A percentile compares a stretch with the other conserved stretches of the same genome.
These are phyloP conservation scores for Vitis hybrid DNA, from an alignment of 177 flowering plant genomes.

Conservation along the genomic window DNA sequence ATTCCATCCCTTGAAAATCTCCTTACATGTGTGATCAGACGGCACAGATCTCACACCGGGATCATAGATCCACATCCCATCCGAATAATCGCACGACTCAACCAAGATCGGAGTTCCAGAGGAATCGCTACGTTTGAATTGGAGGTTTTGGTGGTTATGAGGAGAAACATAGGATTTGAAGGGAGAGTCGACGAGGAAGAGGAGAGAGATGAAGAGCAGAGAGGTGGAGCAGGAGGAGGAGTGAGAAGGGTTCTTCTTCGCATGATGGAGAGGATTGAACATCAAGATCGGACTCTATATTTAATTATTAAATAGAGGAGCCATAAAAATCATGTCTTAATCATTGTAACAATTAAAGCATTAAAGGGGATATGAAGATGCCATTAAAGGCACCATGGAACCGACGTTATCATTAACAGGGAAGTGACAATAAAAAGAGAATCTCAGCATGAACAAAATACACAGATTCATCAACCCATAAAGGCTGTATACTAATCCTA, in stretches of 20 bases:
- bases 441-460: no score
- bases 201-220: constrained; percentile 50
- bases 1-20: constrained; percentile 98
- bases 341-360: no score
- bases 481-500: no score
- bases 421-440: no score
- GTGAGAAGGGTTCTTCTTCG: not conserved
- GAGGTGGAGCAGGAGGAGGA: constrained; percentile 33
- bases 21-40: constrained; percentile 82
- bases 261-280: not conserved
- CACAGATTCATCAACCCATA: no score
- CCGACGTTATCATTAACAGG: no score
- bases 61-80: constrained; percentile 82
- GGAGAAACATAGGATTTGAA: constrained; percentile 23
- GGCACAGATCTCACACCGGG: constrained; percentile 30
- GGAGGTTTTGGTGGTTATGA: not conserved
- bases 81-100: constrained; percentile 51
- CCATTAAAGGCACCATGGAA: no score
- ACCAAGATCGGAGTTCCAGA: not conserved
- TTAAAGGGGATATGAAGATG: no score
- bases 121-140: not conserved
- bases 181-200: constrained; percentile 37
- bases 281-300: no score
- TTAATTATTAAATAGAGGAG: no score
- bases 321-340: no score